A percentile compares a stretch with the other conserved stretches of the same genome.
Evolutionary conservation across 2,329 filamentous ascomycete genomes (phyloP).

Genomic region (Albophoma yamanashiensis): DNA sequence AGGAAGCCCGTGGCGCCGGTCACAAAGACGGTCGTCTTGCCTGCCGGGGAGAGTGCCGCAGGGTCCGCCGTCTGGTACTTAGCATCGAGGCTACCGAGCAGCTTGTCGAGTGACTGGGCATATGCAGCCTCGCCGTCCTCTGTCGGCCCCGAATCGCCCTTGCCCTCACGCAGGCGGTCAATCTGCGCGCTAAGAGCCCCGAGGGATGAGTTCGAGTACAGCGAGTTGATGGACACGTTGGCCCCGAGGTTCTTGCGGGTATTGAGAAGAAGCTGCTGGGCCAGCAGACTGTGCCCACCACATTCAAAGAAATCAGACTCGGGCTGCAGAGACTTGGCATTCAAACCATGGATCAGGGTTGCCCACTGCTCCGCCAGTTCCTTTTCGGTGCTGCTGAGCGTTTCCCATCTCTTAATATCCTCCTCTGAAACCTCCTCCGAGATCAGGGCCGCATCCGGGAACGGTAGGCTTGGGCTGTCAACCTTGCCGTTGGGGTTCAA

Average conservation of each 20-base stretch:
- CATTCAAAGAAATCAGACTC: constrained; percentile 26
- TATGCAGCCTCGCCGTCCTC: no score
- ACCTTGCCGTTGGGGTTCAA: constrained; percentile 74
- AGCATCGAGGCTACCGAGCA: no score
- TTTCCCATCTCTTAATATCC: no score
- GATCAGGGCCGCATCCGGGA: constrained; percentile 59
- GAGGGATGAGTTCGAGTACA: constrained; percentile 20
- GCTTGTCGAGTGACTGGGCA: constrained; percentile 38
- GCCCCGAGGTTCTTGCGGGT: constrained; percentile 17
- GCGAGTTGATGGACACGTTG: constrained; percentile 18
- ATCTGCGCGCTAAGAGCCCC: constrained; percentile 17
- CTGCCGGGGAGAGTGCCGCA: not conserved
- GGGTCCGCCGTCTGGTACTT: not conserved
- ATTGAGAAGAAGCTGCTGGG: constrained; percentile 64
- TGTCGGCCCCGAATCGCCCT: no score
- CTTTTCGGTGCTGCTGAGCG: no score
- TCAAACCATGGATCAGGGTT: constrained; percentile 54
- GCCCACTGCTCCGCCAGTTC: constrained; percentile 58
- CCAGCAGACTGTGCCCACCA: constrained; percentile 40
- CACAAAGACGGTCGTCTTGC: constrained; percentile 53
- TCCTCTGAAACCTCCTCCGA: no score
- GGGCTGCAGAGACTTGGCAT: constrained; percentile 51
- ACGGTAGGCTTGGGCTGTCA: constrained; percentile 67
- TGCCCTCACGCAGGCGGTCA: no score
- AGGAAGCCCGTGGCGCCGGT: constrained; percentile 76